Evolutionary conservation across 371 early-diverging fungal species (phyloP).

Genomic region (Batrachochytrium dendrobatidis): DNA sequence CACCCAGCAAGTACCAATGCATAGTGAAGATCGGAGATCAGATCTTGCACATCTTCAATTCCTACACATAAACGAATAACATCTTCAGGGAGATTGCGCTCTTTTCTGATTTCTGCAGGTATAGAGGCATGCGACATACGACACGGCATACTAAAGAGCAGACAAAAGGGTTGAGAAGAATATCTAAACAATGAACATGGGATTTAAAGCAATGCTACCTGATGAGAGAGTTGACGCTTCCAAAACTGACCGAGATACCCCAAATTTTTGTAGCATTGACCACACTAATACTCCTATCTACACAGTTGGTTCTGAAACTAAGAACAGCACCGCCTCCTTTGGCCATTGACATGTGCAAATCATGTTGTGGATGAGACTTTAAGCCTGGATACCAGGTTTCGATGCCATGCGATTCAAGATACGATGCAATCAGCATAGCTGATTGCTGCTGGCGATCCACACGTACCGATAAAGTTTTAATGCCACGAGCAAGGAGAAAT

Average conservation of each 20-base stretch:
- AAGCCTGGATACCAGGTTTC: conserved; percentile 87
- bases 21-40: conserved; percentile 75
- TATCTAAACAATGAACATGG: not conserved
- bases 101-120: conserved; percentile 80
- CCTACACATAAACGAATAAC: conserved; percentile 95
- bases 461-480: conserved; percentile 82
- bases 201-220: conserved; percentile 42
- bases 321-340: conserved; percentile 91
- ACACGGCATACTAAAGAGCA: conserved; percentile 82
- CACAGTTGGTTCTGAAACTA: conserved; percentile 85
- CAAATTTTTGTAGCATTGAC: conserved; percentile 79
- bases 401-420: conserved; percentile 66
- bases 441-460: conserved; percentile 77
- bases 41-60: conserved; percentile 89
- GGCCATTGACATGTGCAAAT: conserved; percentile 68
- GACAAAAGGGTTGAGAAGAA: conserved; percentile 2
- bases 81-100: conserved; percentile 84
- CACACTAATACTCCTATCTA: conserved; percentile 69
- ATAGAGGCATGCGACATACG: conserved; percentile 96
- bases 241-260: conserved; percentile 92
- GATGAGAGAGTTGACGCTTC: conserved; percentile 93
- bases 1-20: conserved; percentile 61
- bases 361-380: conserved; percentile 77
- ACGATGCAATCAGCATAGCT: conserved; percentile 70
- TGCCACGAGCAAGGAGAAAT: conserved; percentile 78